Evolutionary conservation across 2,329 filamentous ascomycete species (phyloP).

Genomic region (Botryotinia narcissicola): DNA sequence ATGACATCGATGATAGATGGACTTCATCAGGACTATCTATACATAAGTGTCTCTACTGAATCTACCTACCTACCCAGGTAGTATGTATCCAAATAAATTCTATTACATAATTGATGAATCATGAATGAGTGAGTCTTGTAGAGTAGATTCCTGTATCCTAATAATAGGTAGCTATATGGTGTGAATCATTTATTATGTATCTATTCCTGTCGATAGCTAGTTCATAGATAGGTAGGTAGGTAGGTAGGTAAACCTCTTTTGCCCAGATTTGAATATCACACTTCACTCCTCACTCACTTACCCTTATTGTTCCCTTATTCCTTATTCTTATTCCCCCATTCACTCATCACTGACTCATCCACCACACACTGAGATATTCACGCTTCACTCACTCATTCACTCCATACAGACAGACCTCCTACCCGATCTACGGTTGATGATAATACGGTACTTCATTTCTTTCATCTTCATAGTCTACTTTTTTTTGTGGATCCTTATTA

Average conservation of each 20-base stretch:
- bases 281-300: not conserved
- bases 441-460: not conserved
- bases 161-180: not conserved
- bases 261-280: not conserved
- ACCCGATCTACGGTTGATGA: not conserved
- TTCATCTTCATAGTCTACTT: not conserved
- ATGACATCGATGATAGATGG: not conserved
- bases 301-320: not conserved
- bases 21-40: not conserved
- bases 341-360: not conserved
- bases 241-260: not conserved
- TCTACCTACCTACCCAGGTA: too few species aligned
- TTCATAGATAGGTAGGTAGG: not conserved
- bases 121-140: not conserved
- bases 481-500: not conserved
- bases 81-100: too few species aligned
- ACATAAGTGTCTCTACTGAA: too few species aligned
- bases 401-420: not conserved
- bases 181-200: not conserved
- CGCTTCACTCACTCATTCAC: not conserved
- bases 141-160: not conserved
- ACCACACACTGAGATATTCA: not conserved
- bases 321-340: not conserved
- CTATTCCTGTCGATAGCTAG: not conserved
- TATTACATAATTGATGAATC: not conserved